These are phyloP conservation scores for Cystobasidium pallidum DNA, from an alignment of 1,284 basidiomycete genomes.

Conservation along the genomic window DNA sequence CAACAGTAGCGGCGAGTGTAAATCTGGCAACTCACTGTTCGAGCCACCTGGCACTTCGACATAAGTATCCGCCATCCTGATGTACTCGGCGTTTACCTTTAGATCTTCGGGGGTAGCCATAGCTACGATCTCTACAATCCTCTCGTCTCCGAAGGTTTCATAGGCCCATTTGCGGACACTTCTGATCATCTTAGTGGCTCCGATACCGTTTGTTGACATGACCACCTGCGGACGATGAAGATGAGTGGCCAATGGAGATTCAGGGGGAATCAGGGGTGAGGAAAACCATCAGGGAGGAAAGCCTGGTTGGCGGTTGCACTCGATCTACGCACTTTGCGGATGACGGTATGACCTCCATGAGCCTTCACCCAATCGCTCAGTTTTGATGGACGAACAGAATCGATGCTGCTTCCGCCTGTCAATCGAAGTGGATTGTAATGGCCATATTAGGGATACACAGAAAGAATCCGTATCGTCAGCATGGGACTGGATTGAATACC, in stretches of 20 bases:
- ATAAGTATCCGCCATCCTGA: slow-evolving; percentile 99
- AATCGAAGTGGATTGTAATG: not conserved
- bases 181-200: slow-evolving; percentile 89
- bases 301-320: too few species aligned
- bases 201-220: slow-evolving; percentile 88
- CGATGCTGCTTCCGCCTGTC: slow-evolving; percentile 87
- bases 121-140: slow-evolving; percentile 96
- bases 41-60: slow-evolving; percentile 97
- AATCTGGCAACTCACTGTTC: slow-evolving; percentile 63
- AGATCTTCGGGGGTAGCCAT: slow-evolving; percentile 99
- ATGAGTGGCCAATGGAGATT: too few species aligned
- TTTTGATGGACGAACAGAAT: slow-evolving; percentile 74
- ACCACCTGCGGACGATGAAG: slow-evolving; percentile 69
- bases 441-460: too few species aligned
- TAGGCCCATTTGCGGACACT: slow-evolving; percentile 99
- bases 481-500: too few species aligned
- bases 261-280: not conserved
- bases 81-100: slow-evolving; percentile 95
- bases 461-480: too few species aligned
- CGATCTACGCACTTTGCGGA: slow-evolving; percentile 87
- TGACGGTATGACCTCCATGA: slow-evolving; percentile 95
- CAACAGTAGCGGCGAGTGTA: not conserved
- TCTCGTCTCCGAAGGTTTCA: slow-evolving; percentile 96
- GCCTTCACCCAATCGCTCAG: slow-evolving; percentile 90
- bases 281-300: not conserved